phyloP scores from a whole-genome alignment of 352 stramenopile species.

The Phytophthora macrochlamydospora region DNA sequence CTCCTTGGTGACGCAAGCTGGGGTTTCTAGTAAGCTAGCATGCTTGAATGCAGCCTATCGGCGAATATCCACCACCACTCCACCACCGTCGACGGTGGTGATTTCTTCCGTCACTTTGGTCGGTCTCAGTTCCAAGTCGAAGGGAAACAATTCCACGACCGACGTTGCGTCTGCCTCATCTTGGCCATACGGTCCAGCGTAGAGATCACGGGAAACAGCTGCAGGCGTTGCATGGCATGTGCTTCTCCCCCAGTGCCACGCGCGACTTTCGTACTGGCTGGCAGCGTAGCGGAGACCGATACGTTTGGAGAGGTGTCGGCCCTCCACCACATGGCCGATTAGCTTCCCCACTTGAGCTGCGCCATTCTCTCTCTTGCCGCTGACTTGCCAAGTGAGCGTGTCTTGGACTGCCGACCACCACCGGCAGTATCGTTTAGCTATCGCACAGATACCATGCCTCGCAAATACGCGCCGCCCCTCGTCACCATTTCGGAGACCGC shows the following conservation, averaged over 20 bases:
- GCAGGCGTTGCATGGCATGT: conserved; percentile 1
- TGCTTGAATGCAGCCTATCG: too few species aligned
- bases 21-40: too few species aligned
- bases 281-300: conserved; percentile 15
- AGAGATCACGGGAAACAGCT: conserved; percentile 13
- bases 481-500: conserved; percentile 64
- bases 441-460: conserved; percentile 25
- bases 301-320: conserved; percentile 12
- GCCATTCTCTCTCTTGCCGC: conserved; percentile 10
- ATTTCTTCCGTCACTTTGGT: background rate
- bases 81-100: too few species aligned
- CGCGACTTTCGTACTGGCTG: background rate
- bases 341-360: conserved; percentile 9
- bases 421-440: conserved; percentile 8
- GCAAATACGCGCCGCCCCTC: conserved; percentile 61
- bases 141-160: conserved; percentile 10
- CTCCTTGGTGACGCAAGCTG: background rate
- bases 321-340: conserved; percentile 2
- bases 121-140: conserved; percentile 1
- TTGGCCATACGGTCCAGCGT: conserved; percentile 7
- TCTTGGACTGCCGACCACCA: background rate
- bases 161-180: background rate
- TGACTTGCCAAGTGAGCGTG: background rate
- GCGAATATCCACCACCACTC: too few species aligned
- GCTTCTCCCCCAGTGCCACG: background rate